Percentiles rank a stretch among this genome's conserved stretches.
Conservation (phyloP, 1,139 yeast genomes). For the Geotrichum reessii region DNA sequence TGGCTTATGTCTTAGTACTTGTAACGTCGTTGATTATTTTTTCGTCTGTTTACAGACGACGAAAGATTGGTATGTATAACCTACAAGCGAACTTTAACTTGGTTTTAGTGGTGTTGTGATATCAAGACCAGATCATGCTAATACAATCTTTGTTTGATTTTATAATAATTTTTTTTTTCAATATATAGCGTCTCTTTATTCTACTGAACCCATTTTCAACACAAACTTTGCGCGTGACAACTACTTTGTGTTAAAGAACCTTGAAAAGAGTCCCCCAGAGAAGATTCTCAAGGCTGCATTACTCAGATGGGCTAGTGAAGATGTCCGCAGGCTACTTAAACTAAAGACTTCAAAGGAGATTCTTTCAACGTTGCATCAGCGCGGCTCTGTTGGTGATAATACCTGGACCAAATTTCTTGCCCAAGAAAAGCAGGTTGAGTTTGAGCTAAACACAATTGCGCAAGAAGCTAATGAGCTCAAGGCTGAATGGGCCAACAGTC, state of each 20-base stretch:
- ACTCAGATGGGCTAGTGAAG: slow-evolving; percentile 67
- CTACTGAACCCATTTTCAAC: slow-evolving; percentile 12
- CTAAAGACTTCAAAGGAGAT: slow-evolving; percentile 68
- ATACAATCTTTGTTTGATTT: slow-evolving; percentile 12
- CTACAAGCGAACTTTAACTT: background rate
- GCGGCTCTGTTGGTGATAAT: slow-evolving; percentile 88
- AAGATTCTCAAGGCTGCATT: slow-evolving; percentile 83
- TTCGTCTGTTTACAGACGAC: slow-evolving; percentile 62
- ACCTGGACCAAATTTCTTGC: slow-evolving; percentile 73
- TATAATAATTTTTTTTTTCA: slow-evolving; percentile 8
- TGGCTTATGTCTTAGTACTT: slow-evolving; percentile 69
- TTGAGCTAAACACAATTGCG: slow-evolving; percentile 75
- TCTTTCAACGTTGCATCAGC: slow-evolving; percentile 67
- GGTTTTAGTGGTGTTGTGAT: background rate
- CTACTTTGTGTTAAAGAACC: slow-evolving; percentile 53
- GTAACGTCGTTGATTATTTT: slow-evolving; percentile 68
- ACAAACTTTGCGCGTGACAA: slow-evolving; percentile 47
- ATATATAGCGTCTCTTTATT: slow-evolving; percentile 3
- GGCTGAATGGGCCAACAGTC: slow-evolving; percentile 72
- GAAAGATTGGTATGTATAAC: slow-evolving; percentile 40
- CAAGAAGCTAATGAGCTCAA: slow-evolving; percentile 67
- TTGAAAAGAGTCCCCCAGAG: slow-evolving; percentile 62
- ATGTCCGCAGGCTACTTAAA: slow-evolving; percentile 59
- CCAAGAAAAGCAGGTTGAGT: slow-evolving; percentile 69
- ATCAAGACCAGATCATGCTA: background rate